Conservation (phyloP, 1,284 basidiomycete species). For the Boletus semigastroideus region DNA sequence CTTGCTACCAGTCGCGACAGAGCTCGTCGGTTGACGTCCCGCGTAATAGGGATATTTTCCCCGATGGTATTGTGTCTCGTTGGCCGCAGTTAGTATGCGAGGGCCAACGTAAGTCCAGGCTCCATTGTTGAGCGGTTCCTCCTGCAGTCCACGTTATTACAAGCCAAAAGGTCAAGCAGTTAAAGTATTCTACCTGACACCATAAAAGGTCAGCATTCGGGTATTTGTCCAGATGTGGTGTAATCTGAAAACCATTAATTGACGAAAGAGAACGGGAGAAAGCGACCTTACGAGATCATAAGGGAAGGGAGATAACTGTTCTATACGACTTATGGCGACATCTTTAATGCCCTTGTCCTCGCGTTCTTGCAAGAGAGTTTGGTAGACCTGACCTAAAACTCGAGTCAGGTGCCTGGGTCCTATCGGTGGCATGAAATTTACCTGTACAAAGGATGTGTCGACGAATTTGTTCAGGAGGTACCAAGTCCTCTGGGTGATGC, state of each 20-base stretch:
- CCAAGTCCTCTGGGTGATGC: constrained; percentile 68
- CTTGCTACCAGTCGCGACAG: constrained; percentile 90
- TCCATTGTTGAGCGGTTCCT: constrained; percentile 92
- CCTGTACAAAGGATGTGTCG: constrained; percentile 89
- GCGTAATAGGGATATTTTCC: constrained; percentile 87
- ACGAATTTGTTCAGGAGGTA: constrained; percentile 82
- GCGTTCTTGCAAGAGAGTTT: constrained; percentile 84
- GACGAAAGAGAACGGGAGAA: neutral
- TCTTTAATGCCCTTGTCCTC: constrained; percentile 89
- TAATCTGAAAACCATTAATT: constrained; percentile 49
- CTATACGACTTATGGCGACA: constrained; percentile 90
- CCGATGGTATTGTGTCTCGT: constrained; percentile 88
- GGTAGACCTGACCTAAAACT: constrained; percentile 86
- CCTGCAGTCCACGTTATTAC: constrained; percentile 37
- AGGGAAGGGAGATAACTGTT: constrained; percentile 95
- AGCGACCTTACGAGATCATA: constrained; percentile 75
- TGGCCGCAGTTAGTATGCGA: constrained; percentile 79
- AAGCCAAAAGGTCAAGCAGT: neutral
- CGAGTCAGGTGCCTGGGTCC: constrained; percentile 4
- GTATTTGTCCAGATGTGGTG: constrained; percentile 91
- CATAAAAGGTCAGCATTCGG: constrained; percentile 91
- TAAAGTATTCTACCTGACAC: constrained; percentile 65
- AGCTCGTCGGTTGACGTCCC: constrained; percentile 85
- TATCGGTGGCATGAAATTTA: constrained; percentile 21
- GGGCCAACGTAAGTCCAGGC: constrained; percentile 93